These are phyloP conservation scores for Hypoxylon sp. DNA, from an alignment of 2,329 filamentous ascomycete species.

Conservation along the genomic window DNA sequence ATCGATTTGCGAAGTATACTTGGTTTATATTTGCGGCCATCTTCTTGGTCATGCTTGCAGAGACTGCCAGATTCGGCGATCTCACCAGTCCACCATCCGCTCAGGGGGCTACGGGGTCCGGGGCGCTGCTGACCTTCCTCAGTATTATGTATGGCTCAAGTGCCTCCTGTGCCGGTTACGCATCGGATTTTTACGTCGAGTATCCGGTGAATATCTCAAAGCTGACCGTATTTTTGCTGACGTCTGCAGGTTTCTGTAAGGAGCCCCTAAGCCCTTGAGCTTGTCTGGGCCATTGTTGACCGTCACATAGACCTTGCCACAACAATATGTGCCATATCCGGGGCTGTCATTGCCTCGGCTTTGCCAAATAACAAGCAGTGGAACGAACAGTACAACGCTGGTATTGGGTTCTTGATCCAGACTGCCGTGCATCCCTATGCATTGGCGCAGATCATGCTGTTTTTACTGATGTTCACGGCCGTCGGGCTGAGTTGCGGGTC, in stretches of 20 bases:
- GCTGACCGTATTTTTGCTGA: conserved; percentile 63
- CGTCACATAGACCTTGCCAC: conserved; percentile 59
- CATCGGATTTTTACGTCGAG: conserved; percentile 63
- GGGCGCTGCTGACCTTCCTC: conserved; percentile 60
- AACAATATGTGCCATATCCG: conserved; percentile 62
- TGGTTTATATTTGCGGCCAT: conserved; percentile 64
- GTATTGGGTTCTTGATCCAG: conserved; percentile 62
- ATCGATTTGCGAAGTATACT: conserved; percentile 65
- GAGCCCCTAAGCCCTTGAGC: neutral
- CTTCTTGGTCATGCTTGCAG: conserved; percentile 65
- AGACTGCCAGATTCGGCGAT: conserved; percentile 60
- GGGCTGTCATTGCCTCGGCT: conserved; percentile 60
- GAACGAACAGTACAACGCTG: conserved; percentile 57
- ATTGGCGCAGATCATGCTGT: conserved; percentile 59
- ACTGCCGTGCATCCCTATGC: conserved; percentile 60
- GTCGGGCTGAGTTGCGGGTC: conserved; percentile 64
- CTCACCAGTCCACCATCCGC: conserved; percentile 55
- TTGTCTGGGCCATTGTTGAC: conserved; percentile 21
- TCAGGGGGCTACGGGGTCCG: conserved; percentile 57
- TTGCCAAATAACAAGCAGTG: conserved; percentile 59
- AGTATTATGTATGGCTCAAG: conserved; percentile 63
- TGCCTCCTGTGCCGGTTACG: conserved; percentile 63
- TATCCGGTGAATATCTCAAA: conserved; percentile 62
- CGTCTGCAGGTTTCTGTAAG: conserved; percentile 60
- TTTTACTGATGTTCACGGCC: conserved; percentile 58